These are phyloP conservation scores for Bonnemaisonia californica DNA, from an alignment of 31 red algal genomes.

Conservation along the genomic window DNA sequence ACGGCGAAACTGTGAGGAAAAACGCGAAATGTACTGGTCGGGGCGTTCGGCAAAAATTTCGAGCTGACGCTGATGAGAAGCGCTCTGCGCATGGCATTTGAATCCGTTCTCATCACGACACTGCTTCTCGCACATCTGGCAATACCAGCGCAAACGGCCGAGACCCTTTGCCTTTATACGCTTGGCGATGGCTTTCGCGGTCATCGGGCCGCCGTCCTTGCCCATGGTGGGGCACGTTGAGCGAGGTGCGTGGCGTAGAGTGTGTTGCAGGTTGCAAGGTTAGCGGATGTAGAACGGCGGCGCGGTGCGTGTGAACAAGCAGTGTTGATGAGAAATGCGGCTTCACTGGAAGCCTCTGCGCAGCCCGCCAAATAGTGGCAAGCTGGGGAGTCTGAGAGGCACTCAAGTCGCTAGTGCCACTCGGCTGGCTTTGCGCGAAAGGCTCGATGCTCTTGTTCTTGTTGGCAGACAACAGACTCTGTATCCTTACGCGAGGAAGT, in stretches of 20 bases:
- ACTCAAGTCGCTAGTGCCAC: too few relatives aligned
- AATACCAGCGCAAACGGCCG: conserved; percentile 83
- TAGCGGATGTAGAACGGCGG: background rate
- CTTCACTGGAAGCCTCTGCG: too few relatives aligned
- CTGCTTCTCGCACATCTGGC: conserved; percentile 98
- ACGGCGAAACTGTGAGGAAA: conserved; percentile 74
- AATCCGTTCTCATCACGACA: conserved; percentile 97
- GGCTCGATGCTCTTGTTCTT: too few relatives aligned
- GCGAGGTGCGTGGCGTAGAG: background rate
- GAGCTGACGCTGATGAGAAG: conserved; percentile 73
- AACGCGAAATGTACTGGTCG: conserved; percentile 51
- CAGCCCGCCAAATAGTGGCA: too few relatives aligned
- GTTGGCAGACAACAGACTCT: too few relatives aligned
- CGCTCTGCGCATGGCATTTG: conserved; percentile 77
- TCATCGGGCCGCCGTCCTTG: conserved; percentile 71
- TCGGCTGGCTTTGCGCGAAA: too few relatives aligned
- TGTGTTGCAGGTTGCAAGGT: background rate
- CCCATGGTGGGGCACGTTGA: conserved; percentile 58
- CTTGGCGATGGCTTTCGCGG: conserved; percentile 87
- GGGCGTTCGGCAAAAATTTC: conserved; percentile 69
- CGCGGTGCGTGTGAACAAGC: too few relatives aligned
- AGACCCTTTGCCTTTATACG: conserved; percentile 93
- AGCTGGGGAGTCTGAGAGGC: too few relatives aligned
- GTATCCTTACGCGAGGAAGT: too few relatives aligned
- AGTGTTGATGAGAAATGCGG: too few relatives aligned